Base-by-base conservation (phyloP, 1,139 yeast species). In the Candida sojae region DNA sequence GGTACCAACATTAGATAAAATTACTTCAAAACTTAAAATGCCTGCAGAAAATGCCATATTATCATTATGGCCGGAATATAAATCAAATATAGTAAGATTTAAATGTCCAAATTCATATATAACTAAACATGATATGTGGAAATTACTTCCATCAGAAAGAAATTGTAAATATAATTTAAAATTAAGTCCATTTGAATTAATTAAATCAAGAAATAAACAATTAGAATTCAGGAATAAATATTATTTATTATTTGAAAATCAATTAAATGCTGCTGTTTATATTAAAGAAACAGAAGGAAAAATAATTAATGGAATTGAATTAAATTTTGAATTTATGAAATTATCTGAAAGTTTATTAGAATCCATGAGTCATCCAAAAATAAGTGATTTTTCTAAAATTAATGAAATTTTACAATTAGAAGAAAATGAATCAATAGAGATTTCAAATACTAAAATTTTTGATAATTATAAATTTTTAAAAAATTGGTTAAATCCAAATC, bases 261-360 rank as follows among this genome's bases (percentile, higher is more conserved):
- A 65, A 44, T 67, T 70, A 31, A 77, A 77, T 23, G 88, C 89
- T 0, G 71, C 80, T 29, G 68, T 70, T 3, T 85, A 77, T 59
- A 68, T 66, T 57, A 57, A 70, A 13, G 86, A 82, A 56, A 79
- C 86, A 0, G 51, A 61, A 5, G 73, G 75, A 5, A 73, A 77
- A 44, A 68, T 71, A 46, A 58, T 84, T 35, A 79, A 83, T 54
- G 89, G 89, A 1, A 57, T 75, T 39, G 70, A 68, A 23, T 57
- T 82, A 28, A 63, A 71, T 23, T 63, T 82, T 31, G 62, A 71
- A 45, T 83, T 82, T 66, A 74, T 73, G 3, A 58, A 56, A 2
- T 35, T 61, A n/a, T 46, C 51, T 6, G 47, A 48, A 5, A 50
- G 41, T 55, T 70, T 60, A 54, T 63, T 3, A 64, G 73, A 6